Evolutionary conservation across 1,139 yeast species (phyloP).

Genomic region (Eremothecium gossypii): DNA sequence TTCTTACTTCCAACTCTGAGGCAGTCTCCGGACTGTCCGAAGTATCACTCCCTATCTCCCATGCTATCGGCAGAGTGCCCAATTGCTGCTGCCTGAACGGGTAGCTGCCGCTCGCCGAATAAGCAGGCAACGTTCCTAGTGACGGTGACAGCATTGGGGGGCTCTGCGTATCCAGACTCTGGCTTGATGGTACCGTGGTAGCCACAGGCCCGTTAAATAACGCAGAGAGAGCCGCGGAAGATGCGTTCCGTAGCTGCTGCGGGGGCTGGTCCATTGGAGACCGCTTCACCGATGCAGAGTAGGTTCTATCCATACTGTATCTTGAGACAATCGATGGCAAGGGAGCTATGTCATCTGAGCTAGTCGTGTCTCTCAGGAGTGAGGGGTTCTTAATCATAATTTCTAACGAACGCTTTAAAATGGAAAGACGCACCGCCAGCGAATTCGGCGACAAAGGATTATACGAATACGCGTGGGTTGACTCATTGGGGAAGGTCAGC

Average conservation of each 20-base stretch:
- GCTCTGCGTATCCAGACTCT: neutral
- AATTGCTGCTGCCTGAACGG: neutral
- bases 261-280: constrained; percentile 1
- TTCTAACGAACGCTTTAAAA: constrained; percentile 65
- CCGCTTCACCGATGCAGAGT: neutral
- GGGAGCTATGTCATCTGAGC: neutral
- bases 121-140: neutral
- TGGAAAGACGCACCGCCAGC: constrained; percentile 63
- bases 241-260: constrained; percentile 35
- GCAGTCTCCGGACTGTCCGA: neutral
- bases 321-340: constrained; percentile 1
- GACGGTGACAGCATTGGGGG: neutral
- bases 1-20: neutral
- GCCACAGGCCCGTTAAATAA: constrained; percentile 31
- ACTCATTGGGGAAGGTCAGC: constrained; percentile 60
- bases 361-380: constrained; percentile 18
- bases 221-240: constrained; percentile 57
- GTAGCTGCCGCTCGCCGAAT: neutral
- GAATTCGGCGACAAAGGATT: constrained; percentile 78
- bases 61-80: constrained; percentile 5
- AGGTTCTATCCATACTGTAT: neutral
- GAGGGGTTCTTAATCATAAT: constrained; percentile 34
- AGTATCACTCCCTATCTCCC: constrained; percentile 6
- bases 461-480: constrained; percentile 78
- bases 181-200: neutral